A percentile compares a stretch with the other conserved stretches of the same genome.
Evolutionary conservation across 768 basidiomycete genomes (phyloP).

Genomic region (Phanerodontia chrysosporium): DNA sequence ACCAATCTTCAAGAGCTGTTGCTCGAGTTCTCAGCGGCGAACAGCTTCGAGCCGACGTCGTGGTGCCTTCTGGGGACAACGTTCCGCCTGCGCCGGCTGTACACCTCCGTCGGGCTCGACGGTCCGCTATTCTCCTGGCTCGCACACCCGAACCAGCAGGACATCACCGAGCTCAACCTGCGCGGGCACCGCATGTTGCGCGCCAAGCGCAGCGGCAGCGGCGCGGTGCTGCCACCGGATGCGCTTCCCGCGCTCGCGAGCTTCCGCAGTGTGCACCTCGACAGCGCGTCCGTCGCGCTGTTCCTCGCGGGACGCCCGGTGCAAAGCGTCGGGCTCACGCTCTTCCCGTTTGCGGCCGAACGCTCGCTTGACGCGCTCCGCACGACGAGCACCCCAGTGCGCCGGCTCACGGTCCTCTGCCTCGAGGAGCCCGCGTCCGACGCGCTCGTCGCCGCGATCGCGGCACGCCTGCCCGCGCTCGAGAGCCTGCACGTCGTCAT

Average conservation of each 20-base stretch:
- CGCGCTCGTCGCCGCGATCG: conserved; percentile 44
- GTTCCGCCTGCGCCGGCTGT: conserved; percentile 43
- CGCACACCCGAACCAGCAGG: conserved; percentile 35
- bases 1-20: conserved; percentile 36
- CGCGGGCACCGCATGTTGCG: conserved; percentile 38
- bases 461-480: conserved; percentile 41
- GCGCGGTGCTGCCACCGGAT: conserved; percentile 28
- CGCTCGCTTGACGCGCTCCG: conserved; percentile 41
- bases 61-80: conserved; percentile 47
- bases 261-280: conserved; percentile 53
- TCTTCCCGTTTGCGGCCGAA: conserved; percentile 38
- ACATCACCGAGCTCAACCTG: conserved; percentile 49
- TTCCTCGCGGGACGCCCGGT: conserved; percentile 47
- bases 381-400: conserved; percentile 35
- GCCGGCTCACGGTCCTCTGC: conserved; percentile 53
- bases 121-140: conserved; percentile 45
- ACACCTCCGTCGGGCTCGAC: conserved; percentile 55
- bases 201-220: conserved; percentile 16
- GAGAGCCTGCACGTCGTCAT: conserved; percentile 62
- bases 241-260: conserved; percentile 45
- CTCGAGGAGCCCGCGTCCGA: conserved; percentile 46
- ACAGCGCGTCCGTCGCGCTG: conserved; percentile 39
- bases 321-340: conserved; percentile 47
- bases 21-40: conserved; percentile 43
- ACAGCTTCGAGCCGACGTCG: conserved; percentile 32